Base-by-base conservation (phyloP, 1,284 basidiomycete species). In the Leccinum proliferum region DNA sequence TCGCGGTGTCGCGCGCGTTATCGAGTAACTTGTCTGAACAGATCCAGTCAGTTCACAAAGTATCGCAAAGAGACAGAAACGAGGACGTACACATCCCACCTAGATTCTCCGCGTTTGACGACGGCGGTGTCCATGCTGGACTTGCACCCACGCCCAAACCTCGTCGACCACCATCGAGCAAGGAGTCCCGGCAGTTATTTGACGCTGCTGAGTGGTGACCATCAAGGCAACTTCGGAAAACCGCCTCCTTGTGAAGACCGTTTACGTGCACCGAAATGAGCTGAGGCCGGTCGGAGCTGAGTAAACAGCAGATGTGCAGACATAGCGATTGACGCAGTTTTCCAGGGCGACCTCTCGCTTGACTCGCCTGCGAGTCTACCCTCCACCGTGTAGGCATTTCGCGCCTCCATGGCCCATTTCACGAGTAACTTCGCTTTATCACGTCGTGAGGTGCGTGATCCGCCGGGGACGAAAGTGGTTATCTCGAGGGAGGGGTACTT, bases 211-310 rank as follows among this genome's bases (percentile, higher is more conserved):
- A 29, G 29, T 29, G 5, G 29, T 29, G 29, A 29, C 29, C 29
- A 18, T 43, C 14, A 12, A 12, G 32, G 46, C 46, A 18, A 48
- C 18, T 48, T 18, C 18, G 46, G 48, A 50, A 25, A 50, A 41
- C 64, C 62, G 86, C 91, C 83, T 93, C 90, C 74, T 94, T 94
- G 65, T 86, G 85, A 67, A 94, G 87, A 8, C 93, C 92, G 72
- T 90, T 94, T 1, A 90, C 92, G 69, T 94, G 92, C 8, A 83
- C 82, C 53, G 76, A 64, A 94, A 81, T 48, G 94, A 76, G 0
- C 90, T 93, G 46, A 89, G 50, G 0, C 86, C 83, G 1, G 67
- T 2, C 9, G 10, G 34, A 52, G 29, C 29, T 15, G 6, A 21
- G 29, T 32, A 32, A 55, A 32, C 53, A n/a, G 53, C 66, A 32